A percentile compares a stretch with the other conserved stretches of the same genome.
Evolutionary conservation across 2,329 filamentous ascomycete genomes (phyloP).

Genomic region (Cladorrhinum sp.): DNA sequence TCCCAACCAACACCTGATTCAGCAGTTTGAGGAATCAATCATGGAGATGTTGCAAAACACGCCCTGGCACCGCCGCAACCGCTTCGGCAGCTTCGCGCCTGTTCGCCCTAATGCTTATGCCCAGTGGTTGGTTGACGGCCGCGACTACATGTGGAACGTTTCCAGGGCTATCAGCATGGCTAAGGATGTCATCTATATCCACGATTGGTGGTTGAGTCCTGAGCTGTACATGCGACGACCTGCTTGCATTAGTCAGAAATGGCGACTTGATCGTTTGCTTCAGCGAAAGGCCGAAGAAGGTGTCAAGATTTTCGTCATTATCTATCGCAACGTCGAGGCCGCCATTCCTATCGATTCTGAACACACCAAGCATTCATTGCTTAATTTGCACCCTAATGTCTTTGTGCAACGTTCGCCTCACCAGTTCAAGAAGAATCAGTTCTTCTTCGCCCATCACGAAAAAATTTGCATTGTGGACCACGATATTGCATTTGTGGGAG

Average conservation of each 20-base stretch:
- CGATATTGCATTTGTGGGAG: slow-evolving; percentile 90
- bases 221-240: slow-evolving; percentile 94
- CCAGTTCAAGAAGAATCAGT: slow-evolving; percentile 97
- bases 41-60: slow-evolving; percentile 79
- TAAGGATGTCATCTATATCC: slow-evolving; percentile 96
- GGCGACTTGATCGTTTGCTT: slow-evolving; percentile 90
- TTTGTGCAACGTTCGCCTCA: slow-evolving; percentile 96
- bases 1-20: slow-evolving; percentile 81
- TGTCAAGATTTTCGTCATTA: slow-evolving; percentile 95
- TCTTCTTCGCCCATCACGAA: slow-evolving; percentile 98
- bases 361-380: slow-evolving; percentile 93
- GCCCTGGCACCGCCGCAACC: slow-evolving; percentile 76
- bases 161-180: slow-evolving; percentile 96
- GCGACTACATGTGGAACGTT: slow-evolving; percentile 99
- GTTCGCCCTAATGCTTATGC: slow-evolving; percentile 83
- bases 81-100: slow-evolving; percentile 91
- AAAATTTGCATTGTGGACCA: slow-evolving; percentile 98
- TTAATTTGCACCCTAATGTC: slow-evolving; percentile 93
- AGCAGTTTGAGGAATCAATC: slow-evolving; percentile 93
- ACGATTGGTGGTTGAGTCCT: slow-evolving; percentile 98
- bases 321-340: slow-evolving; percentile 96
- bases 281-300: slow-evolving; percentile 91
- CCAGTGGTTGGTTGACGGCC: slow-evolving; percentile 93
- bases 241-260: slow-evolving; percentile 94
- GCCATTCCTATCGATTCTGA: slow-evolving; percentile 97